A percentile compares a stretch with the other conserved stretches of the same genome.
Evolutionary conservation across 768 basidiomycete species (phyloP).

Genomic region (Cystofilobasidium ferigula): DNA sequence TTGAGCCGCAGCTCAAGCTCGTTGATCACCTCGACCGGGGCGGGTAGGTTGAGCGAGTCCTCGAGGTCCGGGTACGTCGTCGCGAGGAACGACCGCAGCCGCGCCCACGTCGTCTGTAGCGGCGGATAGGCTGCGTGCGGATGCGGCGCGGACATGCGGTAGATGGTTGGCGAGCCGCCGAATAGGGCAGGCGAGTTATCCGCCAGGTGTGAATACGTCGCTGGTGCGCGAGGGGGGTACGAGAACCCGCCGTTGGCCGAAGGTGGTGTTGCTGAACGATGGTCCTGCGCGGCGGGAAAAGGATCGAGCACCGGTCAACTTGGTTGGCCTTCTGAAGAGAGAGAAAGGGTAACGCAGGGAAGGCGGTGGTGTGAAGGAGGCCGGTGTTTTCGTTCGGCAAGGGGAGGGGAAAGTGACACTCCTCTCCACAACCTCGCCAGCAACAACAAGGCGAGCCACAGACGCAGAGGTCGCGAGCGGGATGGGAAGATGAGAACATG

Average conservation of each 20-base stretch:
- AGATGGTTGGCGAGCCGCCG: background rate
- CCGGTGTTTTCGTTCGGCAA: no score
- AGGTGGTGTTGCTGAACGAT: background rate
- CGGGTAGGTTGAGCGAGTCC: conserved; percentile 88
- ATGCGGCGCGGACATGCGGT: conserved; percentile 18
- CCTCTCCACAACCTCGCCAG: no score
- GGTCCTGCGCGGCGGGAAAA: background rate
- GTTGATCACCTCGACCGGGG: conserved; percentile 64
- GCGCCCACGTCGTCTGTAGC: conserved; percentile 68
- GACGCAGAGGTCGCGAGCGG: no score
- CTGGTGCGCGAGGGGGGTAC: conserved; percentile 18
- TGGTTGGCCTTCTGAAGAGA: no score
- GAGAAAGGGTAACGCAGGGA: no score
- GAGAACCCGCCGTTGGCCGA: conserved; percentile 1
- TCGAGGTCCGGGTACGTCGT: conserved; percentile 86
- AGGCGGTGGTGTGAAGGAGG: no score
- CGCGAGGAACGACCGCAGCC: conserved; percentile 67
- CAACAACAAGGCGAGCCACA: no score
- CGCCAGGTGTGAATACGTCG: conserved; percentile 12
- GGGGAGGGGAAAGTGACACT: no score
- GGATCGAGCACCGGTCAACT: no score
- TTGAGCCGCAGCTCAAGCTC: conserved; percentile 77
- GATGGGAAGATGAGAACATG: no score
- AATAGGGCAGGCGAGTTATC: background rate
- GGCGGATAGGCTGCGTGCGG: conserved; percentile 51